Base-by-base conservation (phyloP, 2,329 filamentous ascomycete species). In the Penicillium sp. region DNA sequence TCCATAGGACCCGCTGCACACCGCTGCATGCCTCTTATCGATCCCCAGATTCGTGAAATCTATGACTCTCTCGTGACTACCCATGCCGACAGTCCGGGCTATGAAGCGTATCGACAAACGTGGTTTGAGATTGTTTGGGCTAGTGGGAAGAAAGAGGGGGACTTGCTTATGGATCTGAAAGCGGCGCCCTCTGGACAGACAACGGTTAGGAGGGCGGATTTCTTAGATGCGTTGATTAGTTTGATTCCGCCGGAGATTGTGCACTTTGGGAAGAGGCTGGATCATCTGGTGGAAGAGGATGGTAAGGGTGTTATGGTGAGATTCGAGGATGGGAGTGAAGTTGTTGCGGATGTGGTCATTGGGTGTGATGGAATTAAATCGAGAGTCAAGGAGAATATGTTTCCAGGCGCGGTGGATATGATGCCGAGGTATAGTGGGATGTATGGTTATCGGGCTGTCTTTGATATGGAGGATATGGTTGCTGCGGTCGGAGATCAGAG, bases 1-100 rank as follows among this genome's bases (percentile, higher is more conserved):
- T 76, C 77, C 2, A 78, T 85, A 43, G 80, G 80, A 1, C 78
- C 81, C 33, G 84, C 84, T 56, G 79, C 81, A 3, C 72, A 76
- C 28, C 76, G 77, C 21, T 80, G 82, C 3, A 80, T 86, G 76
- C 70, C 74, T 15, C 67, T 80, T 5, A 78, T 84, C 56, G 76
- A 79, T 36, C 77, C 79, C 2, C 49, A 58, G n/a, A 60, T 69
- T 39, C 61, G 62, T 4, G 48, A 57, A 6, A 69, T 70, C 31
- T 67, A 70, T 42, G 64, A 70, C 26, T 63, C 61, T 2, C 61
- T 69, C 13, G 58, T 69, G 15, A 70, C 67, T 2, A 70, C 65
- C 7, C 67, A 70, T 24, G 66, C 68, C 1, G 68, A 71, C 44
- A 66, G 60, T 31, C 66, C 68, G 0, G 67, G 67, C 2, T 69